Evolutionary conservation across 768 basidiomycete genomes (phyloP).

Genomic region (Kwoniella botswanensis): DNA sequence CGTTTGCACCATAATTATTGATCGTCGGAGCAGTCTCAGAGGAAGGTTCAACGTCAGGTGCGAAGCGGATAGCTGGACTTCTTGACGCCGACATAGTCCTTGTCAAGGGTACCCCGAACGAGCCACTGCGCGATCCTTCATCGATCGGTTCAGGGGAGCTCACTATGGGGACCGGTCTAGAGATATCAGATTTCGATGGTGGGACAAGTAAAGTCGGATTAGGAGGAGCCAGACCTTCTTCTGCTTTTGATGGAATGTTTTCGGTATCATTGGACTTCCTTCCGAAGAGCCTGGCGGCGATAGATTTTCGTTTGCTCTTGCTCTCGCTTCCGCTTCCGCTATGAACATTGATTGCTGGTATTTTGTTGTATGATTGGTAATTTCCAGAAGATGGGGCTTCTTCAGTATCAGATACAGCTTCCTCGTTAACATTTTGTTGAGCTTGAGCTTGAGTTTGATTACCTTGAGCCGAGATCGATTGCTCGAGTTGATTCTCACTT

Average conservation of each 20-base stretch:
- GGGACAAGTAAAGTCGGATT: slow-evolving; percentile 11
- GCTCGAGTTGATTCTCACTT: background rate
- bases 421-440: slow-evolving; percentile 13
- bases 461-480: background rate
- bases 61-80: slow-evolving; percentile 49
- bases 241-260: slow-evolving; percentile 9
- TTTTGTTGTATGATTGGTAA: background rate
- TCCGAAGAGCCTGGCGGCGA: slow-evolving; percentile 21
- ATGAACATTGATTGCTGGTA: slow-evolving; percentile 17
- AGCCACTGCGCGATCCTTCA: background rate
- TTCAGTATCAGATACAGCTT: slow-evolving; percentile 17
- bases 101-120: slow-evolving; percentile 20
- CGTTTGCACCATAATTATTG: slow-evolving; percentile 40
- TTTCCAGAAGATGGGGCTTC: background rate
- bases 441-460: slow-evolving; percentile 6
- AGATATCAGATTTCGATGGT: slow-evolving; percentile 1
- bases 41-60: slow-evolving; percentile 37
- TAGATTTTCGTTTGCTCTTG: slow-evolving; percentile 13
- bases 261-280: slow-evolving; percentile 5
- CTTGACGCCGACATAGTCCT: slow-evolving; percentile 30
- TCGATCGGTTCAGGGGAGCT: slow-evolving; percentile 1
- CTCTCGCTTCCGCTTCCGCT: slow-evolving; percentile 5
- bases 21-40: slow-evolving; percentile 50
- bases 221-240: slow-evolving; percentile 15
- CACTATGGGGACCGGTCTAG: slow-evolving; percentile 18